phyloP scores from a whole-genome alignment of 2,329 filamentous ascomycete species.

The Fusarium nisikadoi region DNA sequence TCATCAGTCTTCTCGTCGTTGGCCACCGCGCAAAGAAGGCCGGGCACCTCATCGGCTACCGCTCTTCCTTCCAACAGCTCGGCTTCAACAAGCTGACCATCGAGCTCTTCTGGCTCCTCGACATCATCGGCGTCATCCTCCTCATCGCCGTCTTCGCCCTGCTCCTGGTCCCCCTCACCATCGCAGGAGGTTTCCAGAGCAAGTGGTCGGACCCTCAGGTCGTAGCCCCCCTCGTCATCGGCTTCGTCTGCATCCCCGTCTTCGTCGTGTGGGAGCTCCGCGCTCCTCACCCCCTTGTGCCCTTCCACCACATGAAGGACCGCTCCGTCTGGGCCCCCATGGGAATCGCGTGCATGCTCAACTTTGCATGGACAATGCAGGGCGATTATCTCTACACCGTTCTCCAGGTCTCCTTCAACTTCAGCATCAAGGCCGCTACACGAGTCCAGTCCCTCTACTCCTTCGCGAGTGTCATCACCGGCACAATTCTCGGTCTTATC shows the following conservation, averaged over 20 bases:
- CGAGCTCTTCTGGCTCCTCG: slow-evolving; percentile 59
- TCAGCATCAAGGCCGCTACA: slow-evolving; percentile 65
- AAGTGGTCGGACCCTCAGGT: slow-evolving; percentile 54
- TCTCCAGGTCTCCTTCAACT: slow-evolving; percentile 69
- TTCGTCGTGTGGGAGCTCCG: slow-evolving; percentile 62
- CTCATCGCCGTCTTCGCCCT: slow-evolving; percentile 59
- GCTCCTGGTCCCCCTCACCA: slow-evolving; percentile 57
- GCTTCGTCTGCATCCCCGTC: slow-evolving; percentile 59
- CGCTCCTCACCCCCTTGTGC: slow-evolving; percentile 65
- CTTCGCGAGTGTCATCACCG: slow-evolving; percentile 66
- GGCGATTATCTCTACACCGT: slow-evolving; percentile 73
- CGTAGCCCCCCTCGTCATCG: slow-evolving; percentile 58
- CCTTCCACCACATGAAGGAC: slow-evolving; percentile 70
- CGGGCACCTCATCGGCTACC: slow-evolving; percentile 57
- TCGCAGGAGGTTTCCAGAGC: slow-evolving; percentile 55
- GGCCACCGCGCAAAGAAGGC: slow-evolving; percentile 61
- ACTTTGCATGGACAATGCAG: slow-evolving; percentile 71
- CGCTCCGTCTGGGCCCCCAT: slow-evolving; percentile 72
- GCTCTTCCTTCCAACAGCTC: slow-evolving; percentile 47
- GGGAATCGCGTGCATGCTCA: slow-evolving; percentile 66
- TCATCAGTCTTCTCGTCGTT: slow-evolving; percentile 62
- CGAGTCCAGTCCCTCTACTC: slow-evolving; percentile 70
- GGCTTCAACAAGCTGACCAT: slow-evolving; percentile 48
- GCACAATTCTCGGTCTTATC: slow-evolving; percentile 65
- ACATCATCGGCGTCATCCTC: slow-evolving; percentile 57